Evolutionary conservation across 2,329 filamentous ascomycete genomes (phyloP), one percentile per base, ranked within the genome.

Genomic region (Phyllosticta citrichinensis): DNA sequence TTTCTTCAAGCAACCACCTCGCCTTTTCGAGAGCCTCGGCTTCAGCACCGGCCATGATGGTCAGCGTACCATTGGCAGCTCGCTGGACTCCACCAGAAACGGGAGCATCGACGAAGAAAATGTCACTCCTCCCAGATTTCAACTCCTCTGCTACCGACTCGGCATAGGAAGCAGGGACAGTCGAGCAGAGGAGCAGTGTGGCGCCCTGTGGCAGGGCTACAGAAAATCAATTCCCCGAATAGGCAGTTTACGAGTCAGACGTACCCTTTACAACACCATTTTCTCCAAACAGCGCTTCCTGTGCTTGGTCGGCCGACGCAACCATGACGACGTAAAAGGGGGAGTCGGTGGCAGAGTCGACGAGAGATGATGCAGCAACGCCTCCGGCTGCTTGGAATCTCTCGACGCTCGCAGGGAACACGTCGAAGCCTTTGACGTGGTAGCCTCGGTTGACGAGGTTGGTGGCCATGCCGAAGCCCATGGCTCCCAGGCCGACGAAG

Each of bases 391-490:
- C 24, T 3, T 79, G 74, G 76, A 90, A 89, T 22, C 80, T 81
- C 60, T 87, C 82, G 35, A 90, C 79, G 0, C 86, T 85, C 5
- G 86, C 84, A 2, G 77, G 76, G 75, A 83, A 89, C 51, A 90
- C 82, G 68, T 91, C 88, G 70, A 85, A 91, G 61, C 87, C 87
- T 22, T 83, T 86, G 24, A 91, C 87, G 25, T 76, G 63, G 72
- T 87, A 88, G 62, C 86, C 86, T 64, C 82, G 75, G 65, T 84
- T 83, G 67, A 90, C 77, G 54, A 91, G 81, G 69, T 90, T 81
- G 63, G 83, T 88, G 64, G 88, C 88, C 87, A 91, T 91, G 70
- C 88, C 88, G 71, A 89, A 88, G 69, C 88, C 88, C 88, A 91
- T 91, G 73, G 87, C 87, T 61, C 88, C 88, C 2, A 91, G 85